Evolutionary conservation across 495 filamentous ascomycete species (phyloP).

Genomic region (Penicillium tannophilum): DNA sequence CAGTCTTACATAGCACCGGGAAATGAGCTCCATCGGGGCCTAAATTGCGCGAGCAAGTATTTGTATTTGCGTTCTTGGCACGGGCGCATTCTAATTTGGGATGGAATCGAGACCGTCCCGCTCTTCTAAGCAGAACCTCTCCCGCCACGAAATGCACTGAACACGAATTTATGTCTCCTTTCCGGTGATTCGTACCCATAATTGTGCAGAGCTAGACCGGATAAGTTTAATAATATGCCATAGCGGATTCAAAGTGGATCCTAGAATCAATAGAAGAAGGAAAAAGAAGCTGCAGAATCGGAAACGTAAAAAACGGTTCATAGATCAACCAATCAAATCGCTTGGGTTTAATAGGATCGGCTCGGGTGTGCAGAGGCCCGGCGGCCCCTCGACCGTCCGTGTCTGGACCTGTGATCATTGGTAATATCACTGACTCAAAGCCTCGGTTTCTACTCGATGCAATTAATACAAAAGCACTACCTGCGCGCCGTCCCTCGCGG

Average conservation of each 20-base stretch:
- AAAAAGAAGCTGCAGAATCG: not conserved
- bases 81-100: conserved; percentile 1
- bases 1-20: not conserved
- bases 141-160: not conserved
- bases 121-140: conserved; percentile 15
- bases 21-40: not conserved
- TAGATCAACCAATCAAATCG: conserved; percentile 3
- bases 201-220: conserved; percentile 8
- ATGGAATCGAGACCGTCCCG: conserved; percentile 13
- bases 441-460: conserved; percentile 14
- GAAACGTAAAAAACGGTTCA: not conserved
- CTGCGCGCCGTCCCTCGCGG: conserved; percentile 13
- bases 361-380: conserved; percentile 2
- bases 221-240: conserved; percentile 16
- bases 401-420: conserved; percentile 19
- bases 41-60: not conserved
- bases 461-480: conserved; percentile 14
- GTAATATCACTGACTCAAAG: conserved; percentile 9
- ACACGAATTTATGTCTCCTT: conserved; percentile 1
- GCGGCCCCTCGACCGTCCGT: conserved; percentile 15
- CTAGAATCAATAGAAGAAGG: conserved; percentile 7
- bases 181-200: conserved; percentile 1
- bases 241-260: not conserved
- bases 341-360: conserved; percentile 3
- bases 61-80: conserved; percentile 5